Conservation (phyloP, 2,329 filamentous ascomycete genomes). For the Harringtonia aguacate region DNA sequence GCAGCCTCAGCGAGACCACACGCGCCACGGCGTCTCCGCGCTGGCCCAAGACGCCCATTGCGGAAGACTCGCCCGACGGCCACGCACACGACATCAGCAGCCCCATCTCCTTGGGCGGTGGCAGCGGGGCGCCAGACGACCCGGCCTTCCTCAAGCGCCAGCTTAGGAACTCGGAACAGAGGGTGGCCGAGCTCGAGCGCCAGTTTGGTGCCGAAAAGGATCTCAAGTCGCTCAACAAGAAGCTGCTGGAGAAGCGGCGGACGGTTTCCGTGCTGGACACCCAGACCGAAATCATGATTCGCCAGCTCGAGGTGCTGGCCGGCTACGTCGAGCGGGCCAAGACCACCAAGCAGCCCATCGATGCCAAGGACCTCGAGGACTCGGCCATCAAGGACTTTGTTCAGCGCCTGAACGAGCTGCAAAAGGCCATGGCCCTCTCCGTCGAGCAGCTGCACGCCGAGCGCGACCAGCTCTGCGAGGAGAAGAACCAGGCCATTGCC, state of each 20-base stretch:
- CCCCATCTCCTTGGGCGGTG: slow-evolving; percentile 54
- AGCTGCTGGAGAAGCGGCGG: slow-evolving; percentile 83
- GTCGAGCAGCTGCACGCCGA: slow-evolving; percentile 56
- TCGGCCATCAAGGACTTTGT: slow-evolving; percentile 88
- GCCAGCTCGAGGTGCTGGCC: slow-evolving; percentile 79
- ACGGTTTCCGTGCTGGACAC: slow-evolving; percentile 92
- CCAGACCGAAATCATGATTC: slow-evolving; percentile 89
- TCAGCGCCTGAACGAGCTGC: slow-evolving; percentile 55
- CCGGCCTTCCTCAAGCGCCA: slow-evolving; percentile 60
- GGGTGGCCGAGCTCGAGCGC: slow-evolving; percentile 77
- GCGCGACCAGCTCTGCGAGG: slow-evolving; percentile 72
- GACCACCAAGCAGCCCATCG: slow-evolving; percentile 67
- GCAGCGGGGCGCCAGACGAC: slow-evolving; percentile 46
- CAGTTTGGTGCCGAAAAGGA: slow-evolving; percentile 58
- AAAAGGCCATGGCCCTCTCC: slow-evolving; percentile 43
- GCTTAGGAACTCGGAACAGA: slow-evolving; percentile 69
- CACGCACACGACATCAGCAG: slow-evolving; percentile 56
- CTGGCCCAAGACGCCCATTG: slow-evolving; percentile 58
- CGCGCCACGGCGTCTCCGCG: slow-evolving; percentile 52
- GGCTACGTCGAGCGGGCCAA: slow-evolving; percentile 83
- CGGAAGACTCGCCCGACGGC: slow-evolving; percentile 39
- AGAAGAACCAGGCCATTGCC: slow-evolving; percentile 70
- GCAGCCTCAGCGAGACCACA: slow-evolving; percentile 59
- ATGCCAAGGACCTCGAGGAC: slow-evolving; percentile 74
- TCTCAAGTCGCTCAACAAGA: slow-evolving; percentile 70